These are phyloP conservation scores for Cercospora sp. DNA, from an alignment of 2,329 filamentous ascomycete genomes.

Conservation along the genomic window DNA sequence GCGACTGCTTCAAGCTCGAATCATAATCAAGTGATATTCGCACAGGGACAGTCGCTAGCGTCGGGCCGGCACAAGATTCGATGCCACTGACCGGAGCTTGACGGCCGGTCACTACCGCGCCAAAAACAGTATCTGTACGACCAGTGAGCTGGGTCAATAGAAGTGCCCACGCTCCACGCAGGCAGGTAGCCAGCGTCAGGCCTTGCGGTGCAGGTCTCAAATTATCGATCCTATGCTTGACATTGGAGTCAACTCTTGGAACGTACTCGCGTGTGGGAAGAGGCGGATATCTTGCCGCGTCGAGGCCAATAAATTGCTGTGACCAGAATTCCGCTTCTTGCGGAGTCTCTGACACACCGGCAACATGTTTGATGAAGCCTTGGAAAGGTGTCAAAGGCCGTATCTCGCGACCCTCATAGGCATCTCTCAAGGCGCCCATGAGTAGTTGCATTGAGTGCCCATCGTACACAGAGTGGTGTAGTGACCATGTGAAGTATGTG, in stretches of 20 bases:
- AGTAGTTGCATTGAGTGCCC: conserved; percentile 2
- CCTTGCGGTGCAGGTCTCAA: not conserved
- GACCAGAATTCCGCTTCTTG: conserved; percentile 9
- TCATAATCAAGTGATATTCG: not conserved
- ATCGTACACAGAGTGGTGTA: conserved; percentile 13
- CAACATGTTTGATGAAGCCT: conserved; percentile 7
- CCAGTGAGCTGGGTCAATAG: conserved; percentile 9
- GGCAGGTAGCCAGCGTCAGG: conserved; percentile 5
- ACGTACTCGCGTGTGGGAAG: not conserved
- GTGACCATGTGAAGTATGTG: not conserved
- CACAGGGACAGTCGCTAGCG: conserved; percentile 19
- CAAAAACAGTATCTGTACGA: conserved; percentile 16
- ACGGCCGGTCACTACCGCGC: conserved; percentile 13
- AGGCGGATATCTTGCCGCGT: conserved; percentile 5
- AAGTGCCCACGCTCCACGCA: conserved; percentile 19
- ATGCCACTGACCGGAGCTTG: conserved; percentile 14
- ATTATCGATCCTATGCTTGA: not conserved
- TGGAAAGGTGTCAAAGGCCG: conserved; percentile 6
- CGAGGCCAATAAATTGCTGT: conserved; percentile 8
- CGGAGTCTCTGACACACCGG: not conserved
- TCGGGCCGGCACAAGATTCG: conserved; percentile 14
- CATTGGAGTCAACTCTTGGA: not conserved
- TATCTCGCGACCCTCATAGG: not conserved
- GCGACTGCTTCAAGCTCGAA: conserved; percentile 1
- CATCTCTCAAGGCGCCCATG: not conserved